Evolutionary conservation across 1,284 basidiomycete species (phyloP), one percentile per base, ranked within the genome.

Genomic region (Cutaneotrichosporon cavernicola): DNA sequence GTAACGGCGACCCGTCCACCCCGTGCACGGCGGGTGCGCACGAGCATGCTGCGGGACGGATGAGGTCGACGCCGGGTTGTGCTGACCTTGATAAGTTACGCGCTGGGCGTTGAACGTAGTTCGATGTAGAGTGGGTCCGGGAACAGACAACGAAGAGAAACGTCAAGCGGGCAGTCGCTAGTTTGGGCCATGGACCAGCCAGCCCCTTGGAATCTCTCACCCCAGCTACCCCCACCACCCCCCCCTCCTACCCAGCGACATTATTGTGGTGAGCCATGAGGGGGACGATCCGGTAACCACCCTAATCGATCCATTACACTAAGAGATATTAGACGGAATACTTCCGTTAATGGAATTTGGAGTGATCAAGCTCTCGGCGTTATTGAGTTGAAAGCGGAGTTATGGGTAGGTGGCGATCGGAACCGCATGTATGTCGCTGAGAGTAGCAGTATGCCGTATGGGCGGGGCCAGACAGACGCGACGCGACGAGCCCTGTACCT

Each of bases 31-130:
- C 40, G 40, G 40, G 40, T 14, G 40, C 13, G 40, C 40, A 43
- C 40, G 31, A 21, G 40, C 51, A 51, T 18, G 40, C 22, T 16
- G 52, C 14, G 53, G 16, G 36, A 34, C 38, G 30, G 21, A 40
- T 13, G 26, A 50, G 5, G 26, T 43, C 38, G 50, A 43, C 56
- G 50, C 38, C 9, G 59, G 21, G 26, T 47, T 47, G 40, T 65
- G 60, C 64, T 65, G 58, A 65, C 64, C 64, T 61, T 62, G 61
- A 60, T 56, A 32, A 47, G 50, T 65, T 43, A 65, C 64, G 64
- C 64, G 60, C 64, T 34, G 49, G 38, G 64, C 63, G 63, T 60
- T 34, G 51, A 43, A 38, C 40, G 50, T n/a, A 53, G 64, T 52
- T 52, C 50, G 50, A 52, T 52, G 50, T 18, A 52, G 26, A 16